These are phyloP conservation scores for Penicillium palitans DNA, from an alignment of 2,329 filamentous ascomycete species.

Conservation along the genomic window DNA sequence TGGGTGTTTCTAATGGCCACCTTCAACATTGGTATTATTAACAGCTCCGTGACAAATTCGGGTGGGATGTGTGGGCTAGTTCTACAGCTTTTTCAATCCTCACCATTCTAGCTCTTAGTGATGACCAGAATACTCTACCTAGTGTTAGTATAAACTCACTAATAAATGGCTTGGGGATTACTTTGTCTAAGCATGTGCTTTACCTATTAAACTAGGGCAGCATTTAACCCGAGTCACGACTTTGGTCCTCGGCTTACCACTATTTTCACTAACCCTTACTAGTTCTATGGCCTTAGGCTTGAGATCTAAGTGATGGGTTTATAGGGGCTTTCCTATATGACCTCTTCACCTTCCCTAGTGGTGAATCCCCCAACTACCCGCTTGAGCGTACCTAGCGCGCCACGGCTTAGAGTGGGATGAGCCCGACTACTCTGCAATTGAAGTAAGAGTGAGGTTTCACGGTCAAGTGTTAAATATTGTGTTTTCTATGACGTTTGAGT, in stretches of 20 bases:
- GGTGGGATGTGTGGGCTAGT: constrained; percentile 40
- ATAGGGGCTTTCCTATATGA: constrained; percentile 53
- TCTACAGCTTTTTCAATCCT: constrained; percentile 43
- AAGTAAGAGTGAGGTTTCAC: neutral
- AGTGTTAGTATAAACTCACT: constrained; percentile 55
- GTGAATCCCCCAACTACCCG: constrained; percentile 54
- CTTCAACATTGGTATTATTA: too few species aligned
- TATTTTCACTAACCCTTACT: constrained; percentile 47
- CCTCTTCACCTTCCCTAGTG: constrained; percentile 52
- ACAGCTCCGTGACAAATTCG: constrained; percentile 19
- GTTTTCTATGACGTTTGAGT: neutral
- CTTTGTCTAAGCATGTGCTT: constrained; percentile 39
- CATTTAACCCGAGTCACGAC: constrained; percentile 53
- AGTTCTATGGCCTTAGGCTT: constrained; percentile 49
- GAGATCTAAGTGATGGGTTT: constrained; percentile 41
- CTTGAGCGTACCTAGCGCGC: constrained; percentile 45
- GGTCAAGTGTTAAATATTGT: neutral
- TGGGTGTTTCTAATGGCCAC: too few species aligned
- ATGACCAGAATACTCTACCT: constrained; percentile 50
- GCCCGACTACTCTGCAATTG: constrained; percentile 32
- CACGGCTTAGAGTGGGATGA: constrained; percentile 47
- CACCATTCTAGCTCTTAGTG: constrained; percentile 48
- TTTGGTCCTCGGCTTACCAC: constrained; percentile 51
- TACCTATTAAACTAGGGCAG: constrained; percentile 50
- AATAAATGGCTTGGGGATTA: constrained; percentile 49